Evolutionary conservation across 1,284 basidiomycete genomes (phyloP), one percentile per base, ranked within the genome.

Genomic region (Malassezia caprae): DNA sequence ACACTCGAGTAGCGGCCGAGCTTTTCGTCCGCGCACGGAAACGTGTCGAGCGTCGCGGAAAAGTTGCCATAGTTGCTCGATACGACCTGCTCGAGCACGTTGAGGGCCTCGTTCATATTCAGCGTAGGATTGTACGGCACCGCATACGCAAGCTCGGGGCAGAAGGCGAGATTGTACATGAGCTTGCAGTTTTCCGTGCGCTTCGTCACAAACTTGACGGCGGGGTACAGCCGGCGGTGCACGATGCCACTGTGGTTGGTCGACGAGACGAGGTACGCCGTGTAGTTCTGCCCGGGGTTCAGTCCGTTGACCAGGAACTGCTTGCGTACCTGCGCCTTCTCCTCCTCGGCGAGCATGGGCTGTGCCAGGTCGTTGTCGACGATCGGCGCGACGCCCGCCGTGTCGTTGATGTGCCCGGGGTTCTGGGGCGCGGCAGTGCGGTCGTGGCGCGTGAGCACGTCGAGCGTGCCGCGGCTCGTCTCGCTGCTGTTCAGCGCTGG

Each of bases 91-190:
- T 75, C 62, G 59, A 76, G 71, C 34, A 61, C 65, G 10, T 60
- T 37, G 12, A 77, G 41, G 7, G 76, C 73, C 5, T 56, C 35
- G 2, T 39, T 21, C 1, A 69, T 71, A 2, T 68, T 54, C 30
- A 76, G 59, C 0, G 52, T 41, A 1, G 66, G 65, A 5, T 69
- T 67, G 12, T 76, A 59, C 0, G 77, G 77, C 30, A 77, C 74
- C n/a, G 76, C 64, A 54, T 78, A 78, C 11, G 77, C 77, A 23
- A 78, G 67, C 7, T 67, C 56, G 1, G 77, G 77, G 53, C 77
- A 78, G 51, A 76, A 76, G 4, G 66, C 58, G 13, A 76, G 58
- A 45, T 74, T 65, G 53, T 65, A 69, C 3, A 78, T 54, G 6
- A 78, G 65, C 15, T 75, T 65, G 56, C 77, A 78, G 26, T 69